Base-by-base conservation (phyloP, 257 asterid species). In the Lantana camara region DNA sequence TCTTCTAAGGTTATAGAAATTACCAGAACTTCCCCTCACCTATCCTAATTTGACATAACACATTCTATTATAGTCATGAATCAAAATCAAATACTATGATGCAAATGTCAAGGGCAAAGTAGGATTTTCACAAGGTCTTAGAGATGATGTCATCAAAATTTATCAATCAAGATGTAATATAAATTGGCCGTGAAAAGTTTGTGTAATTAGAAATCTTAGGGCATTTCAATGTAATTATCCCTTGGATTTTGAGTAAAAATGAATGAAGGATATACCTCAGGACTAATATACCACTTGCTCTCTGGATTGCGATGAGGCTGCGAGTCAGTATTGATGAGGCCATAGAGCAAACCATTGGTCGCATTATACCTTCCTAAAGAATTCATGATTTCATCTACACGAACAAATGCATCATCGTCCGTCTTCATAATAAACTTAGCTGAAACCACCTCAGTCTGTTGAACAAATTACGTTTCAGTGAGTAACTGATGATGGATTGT, bases 321-420 rank as follows among this genome's bases (percentile, higher is more conserved):
- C 13, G 97, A 88, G 54, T 88, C 95, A 19, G 94, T 68, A 61
- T 90, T 85, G 75, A 90, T 88, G 68, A 86, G 96, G 44, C 99
- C 99, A 63, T 94, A 94, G 42, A 94, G 93, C 88, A 94, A 70
- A 55, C 98, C 98, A 35, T 42, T 83, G 57, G 77, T 79, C 48
- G 11, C 74, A 16, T 85, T 81, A 60, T 75, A 64, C 64, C 87
- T 71, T 65, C 68, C 55, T 69, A 94, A 62, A 37, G 99, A 83
- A 57, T 73, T 75, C 83, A 86, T 67, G 63, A 94, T 77, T 78
- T 90, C 99, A 74, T 94, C 98, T 44, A 94, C 80, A 52, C 99
- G 96, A 71, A 94, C 96, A 70, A 94, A 94, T 68, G 99, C 96
- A 60, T 94, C 99, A 34, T 94, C 99, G 41, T 94, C 99, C 49